Conservation (phyloP, 140 eudicot species). For the Cichorium intybus region DNA sequence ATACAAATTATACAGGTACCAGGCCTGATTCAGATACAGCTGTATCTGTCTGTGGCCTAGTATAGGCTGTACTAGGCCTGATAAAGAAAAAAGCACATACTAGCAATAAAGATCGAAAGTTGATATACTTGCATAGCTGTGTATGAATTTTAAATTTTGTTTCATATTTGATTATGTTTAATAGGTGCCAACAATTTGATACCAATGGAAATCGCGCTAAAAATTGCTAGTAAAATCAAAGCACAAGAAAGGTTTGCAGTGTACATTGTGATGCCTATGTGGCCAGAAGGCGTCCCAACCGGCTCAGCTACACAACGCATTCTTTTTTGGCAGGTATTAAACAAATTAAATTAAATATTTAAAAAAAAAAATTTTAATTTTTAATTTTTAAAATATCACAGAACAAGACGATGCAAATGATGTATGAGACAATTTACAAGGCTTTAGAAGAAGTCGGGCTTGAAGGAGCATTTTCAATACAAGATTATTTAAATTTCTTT, state of each 20-base stretch:
- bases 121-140: too few relatives aligned
- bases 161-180: constrained; percentile 14
- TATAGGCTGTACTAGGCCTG: too few relatives aligned
- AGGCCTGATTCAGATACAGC: too few relatives aligned
- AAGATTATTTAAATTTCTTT: constrained; percentile 79
- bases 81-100: too few relatives aligned
- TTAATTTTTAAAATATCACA: constrained; percentile 18
- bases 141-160: constrained; percentile 2
- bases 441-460: constrained; percentile 86
- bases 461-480: constrained; percentile 59
- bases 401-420: constrained; percentile 98
- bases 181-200: constrained; percentile 96
- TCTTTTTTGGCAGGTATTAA: constrained; percentile 96
- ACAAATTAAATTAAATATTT: too few relatives aligned
- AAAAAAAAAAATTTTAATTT: neutral
- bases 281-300: constrained; percentile 98
- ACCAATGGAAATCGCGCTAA: constrained; percentile 93
- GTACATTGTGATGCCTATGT: constrained; percentile 88
- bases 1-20: too few relatives aligned
- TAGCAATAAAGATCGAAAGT: too few relatives aligned
- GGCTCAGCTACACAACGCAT: constrained; percentile 79
- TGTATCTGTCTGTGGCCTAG: too few relatives aligned
- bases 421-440: constrained; percentile 87
- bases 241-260: constrained; percentile 87
- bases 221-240: constrained; percentile 80